phyloP scores from a whole-genome alignment of 2,329 filamentous ascomycete genomes.

The Exserohilum turcica region DNA sequence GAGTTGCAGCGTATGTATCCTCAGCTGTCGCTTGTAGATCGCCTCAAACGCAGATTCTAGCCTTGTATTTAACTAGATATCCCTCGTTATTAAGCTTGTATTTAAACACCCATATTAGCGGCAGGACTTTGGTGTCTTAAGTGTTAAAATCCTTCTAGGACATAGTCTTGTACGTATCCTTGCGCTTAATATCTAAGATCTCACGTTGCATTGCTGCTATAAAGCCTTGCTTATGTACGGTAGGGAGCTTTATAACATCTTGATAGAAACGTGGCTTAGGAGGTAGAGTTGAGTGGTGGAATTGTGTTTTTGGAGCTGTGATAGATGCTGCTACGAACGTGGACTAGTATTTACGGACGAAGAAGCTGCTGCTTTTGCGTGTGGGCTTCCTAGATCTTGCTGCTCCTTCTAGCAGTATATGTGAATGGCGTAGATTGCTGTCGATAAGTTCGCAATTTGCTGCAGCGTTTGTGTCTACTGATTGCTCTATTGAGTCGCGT shows the following conservation, averaged over 20 bases:
- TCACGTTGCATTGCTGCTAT: constrained; percentile 10
- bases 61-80: constrained; percentile 21
- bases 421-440: constrained; percentile 4
- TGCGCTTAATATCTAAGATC: constrained; percentile 13
- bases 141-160: constrained; percentile 18
- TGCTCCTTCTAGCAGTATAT: constrained; percentile 16
- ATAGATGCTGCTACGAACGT: constrained; percentile 15
- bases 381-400: constrained; percentile 9
- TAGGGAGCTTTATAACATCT: constrained; percentile 16
- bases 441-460: constrained; percentile 14
- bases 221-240: constrained; percentile 16
- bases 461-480: constrained; percentile 6
- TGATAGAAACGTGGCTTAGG: constrained; percentile 11
- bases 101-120: constrained; percentile 16
- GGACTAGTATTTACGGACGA: constrained; percentile 16
- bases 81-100: constrained; percentile 22
- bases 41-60: constrained; percentile 16
- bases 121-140: constrained; percentile 14
- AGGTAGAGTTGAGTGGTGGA: constrained; percentile 13
- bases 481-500: not conserved
- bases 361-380: constrained; percentile 18
- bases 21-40: constrained; percentile 14
- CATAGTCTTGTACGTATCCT: constrained; percentile 16
- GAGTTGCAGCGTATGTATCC: too few relatives aligned
- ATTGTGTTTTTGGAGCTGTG: constrained; percentile 11